Conservation (phyloP, 179 eudicot genomes). For the Silene vulgaris region DNA sequence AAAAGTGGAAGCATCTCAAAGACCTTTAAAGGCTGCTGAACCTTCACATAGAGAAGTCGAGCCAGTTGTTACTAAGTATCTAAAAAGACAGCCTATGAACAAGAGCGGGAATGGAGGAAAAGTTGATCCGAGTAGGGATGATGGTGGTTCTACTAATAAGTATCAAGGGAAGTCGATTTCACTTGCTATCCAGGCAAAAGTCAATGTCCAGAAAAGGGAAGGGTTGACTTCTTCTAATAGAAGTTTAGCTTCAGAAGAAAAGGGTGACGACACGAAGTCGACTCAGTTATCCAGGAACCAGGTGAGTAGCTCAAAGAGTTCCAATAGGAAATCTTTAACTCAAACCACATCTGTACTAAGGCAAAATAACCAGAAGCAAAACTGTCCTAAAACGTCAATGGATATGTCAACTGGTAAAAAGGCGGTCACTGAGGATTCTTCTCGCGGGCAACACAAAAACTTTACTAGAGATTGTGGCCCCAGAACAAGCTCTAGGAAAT, state of each 20-base stretch:
- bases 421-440: conserved; percentile 38
- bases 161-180: conserved; percentile 58
- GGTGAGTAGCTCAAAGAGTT: conserved; percentile 36
- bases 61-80: conserved; percentile 47
- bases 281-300: conserved; percentile 42
- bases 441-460: conserved; percentile 34
- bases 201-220: conserved; percentile 84
- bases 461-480: conserved; percentile 34
- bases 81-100: conserved; percentile 55
- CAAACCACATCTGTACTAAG: conserved; percentile 45
- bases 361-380: conserved; percentile 90
- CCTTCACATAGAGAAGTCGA: conserved; percentile 32
- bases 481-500: conserved; percentile 52
- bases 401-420: conserved; percentile 43
- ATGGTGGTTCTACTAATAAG: conserved; percentile 27
- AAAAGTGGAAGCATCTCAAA: conserved; percentile 52
- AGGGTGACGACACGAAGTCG: conserved; percentile 30
- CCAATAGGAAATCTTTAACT: conserved; percentile 45
- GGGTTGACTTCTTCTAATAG: conserved; percentile 36
- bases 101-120: conserved; percentile 59
- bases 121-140: conserved; percentile 35
- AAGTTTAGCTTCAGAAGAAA: conserved; percentile 39
- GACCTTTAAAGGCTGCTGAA: conserved; percentile 34
- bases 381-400: conserved; percentile 42
- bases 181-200: conserved; percentile 93